Evolutionary conservation across 2,329 filamentous ascomycete species (phyloP).

Genomic region (Pseudopithomyces maydicus): DNA sequence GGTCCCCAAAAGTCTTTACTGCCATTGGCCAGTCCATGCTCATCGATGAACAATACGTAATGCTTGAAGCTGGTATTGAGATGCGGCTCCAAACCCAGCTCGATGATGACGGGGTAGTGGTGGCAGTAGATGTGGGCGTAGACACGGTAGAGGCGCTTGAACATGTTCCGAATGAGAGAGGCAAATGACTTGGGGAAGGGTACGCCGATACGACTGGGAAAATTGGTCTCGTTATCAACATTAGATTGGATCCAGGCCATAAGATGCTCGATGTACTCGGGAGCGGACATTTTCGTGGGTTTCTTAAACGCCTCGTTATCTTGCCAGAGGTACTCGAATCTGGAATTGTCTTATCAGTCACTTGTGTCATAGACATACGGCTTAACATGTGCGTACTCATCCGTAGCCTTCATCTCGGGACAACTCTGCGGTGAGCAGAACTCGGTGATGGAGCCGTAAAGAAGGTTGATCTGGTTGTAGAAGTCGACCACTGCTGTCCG

Average conservation of each 20-base stretch:
- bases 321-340: slow-evolving; percentile 99
- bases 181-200: slow-evolving; percentile 91
- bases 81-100: slow-evolving; percentile 93
- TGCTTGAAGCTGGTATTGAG: slow-evolving; percentile 99
- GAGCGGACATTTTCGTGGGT: slow-evolving; percentile 96
- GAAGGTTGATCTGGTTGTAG: slow-evolving; percentile 99
- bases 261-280: slow-evolving; percentile 95
- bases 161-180: slow-evolving; percentile 96
- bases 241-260: slow-evolving; percentile 96
- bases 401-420: slow-evolving; percentile 99
- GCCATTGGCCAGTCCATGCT: slow-evolving; percentile 88
- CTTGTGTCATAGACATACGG: too few species aligned
- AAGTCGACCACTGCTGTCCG: slow-evolving; percentile 89
- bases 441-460: slow-evolving; percentile 98
- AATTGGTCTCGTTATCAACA: slow-evolving; percentile 89
- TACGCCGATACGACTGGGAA: slow-evolving; percentile 95
- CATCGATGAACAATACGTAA: slow-evolving; percentile 97
- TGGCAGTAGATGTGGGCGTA: slow-evolving; percentile 98
- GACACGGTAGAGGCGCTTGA: slow-evolving; percentile 98
- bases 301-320: slow-evolving; percentile 92
- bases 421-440: slow-evolving; percentile 98
- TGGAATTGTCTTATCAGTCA: slow-evolving; percentile 41
- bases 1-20: slow-evolving; percentile 95
- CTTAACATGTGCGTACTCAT: slow-evolving; percentile 69
- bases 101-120: slow-evolving; percentile 94